These are phyloP conservation scores for Paxillus involutus DNA, from an alignment of 768 basidiomycete species.

Conservation along the genomic window DNA sequence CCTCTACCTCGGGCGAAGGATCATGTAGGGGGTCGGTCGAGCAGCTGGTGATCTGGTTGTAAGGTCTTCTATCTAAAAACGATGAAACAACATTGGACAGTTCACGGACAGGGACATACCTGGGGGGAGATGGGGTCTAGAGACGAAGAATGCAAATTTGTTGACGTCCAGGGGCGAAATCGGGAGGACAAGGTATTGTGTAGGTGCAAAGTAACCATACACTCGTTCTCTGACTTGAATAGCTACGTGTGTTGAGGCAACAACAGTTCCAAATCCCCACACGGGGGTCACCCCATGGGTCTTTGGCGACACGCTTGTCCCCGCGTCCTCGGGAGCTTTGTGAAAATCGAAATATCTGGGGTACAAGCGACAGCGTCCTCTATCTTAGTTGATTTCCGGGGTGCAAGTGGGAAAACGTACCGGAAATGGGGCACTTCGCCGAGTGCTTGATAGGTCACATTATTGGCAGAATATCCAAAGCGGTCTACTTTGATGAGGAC, in stretches of 20 bases:
- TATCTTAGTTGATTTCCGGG: not conserved
- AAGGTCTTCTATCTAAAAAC: conserved; percentile 59
- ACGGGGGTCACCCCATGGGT: conserved; percentile 68
- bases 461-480: conserved; percentile 74
- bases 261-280: conserved; percentile 68
- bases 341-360: conserved; percentile 75
- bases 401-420: conserved; percentile 16
- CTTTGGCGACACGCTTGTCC: conserved; percentile 36
- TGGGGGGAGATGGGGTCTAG: conserved; percentile 59
- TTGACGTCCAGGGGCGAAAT: conserved; percentile 54
- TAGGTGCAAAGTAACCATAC: conserved; percentile 61
- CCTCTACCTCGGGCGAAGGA: conserved; percentile 47
- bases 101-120: conserved; percentile 33
- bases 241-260: conserved; percentile 47
- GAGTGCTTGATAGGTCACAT: conserved; percentile 64
- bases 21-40: conserved; percentile 54
- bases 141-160: conserved; percentile 52
- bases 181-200: conserved; percentile 54
- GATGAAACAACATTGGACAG: not conserved
- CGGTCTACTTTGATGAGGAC: conserved; percentile 59
- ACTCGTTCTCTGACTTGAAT: conserved; percentile 57
- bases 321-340: conserved; percentile 38
- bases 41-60: conserved; percentile 68
- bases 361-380: conserved; percentile 15
- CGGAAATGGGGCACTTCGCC: conserved; percentile 43